Conservation (phyloP, 2,329 filamentous ascomycete genomes). For the Fusarium musae region DNA sequence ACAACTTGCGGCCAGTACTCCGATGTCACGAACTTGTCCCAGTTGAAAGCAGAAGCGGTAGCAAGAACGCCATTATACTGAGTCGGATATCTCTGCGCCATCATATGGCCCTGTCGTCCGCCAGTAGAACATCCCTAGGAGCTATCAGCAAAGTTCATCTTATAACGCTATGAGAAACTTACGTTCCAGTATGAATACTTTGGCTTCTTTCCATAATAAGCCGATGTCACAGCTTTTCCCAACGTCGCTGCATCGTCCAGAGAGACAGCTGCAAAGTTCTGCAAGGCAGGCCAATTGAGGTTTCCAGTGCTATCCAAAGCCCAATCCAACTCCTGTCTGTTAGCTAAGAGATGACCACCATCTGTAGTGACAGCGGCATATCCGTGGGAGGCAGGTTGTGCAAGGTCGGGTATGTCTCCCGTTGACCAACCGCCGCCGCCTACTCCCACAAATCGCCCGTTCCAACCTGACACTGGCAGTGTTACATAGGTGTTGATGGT, state of each 20-base stretch:
- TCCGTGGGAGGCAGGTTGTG: constrained; percentile 2
- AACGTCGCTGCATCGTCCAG: constrained; percentile 51
- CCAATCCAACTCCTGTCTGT: constrained; percentile 8
- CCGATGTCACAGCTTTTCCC: constrained; percentile 54
- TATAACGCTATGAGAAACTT: rapidly evolving
- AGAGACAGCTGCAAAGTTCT: constrained; percentile 43
- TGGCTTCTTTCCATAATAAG: constrained; percentile 52
- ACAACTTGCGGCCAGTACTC: constrained; percentile 41
- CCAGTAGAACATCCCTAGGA: constrained; percentile 60
- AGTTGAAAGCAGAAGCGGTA: constrained; percentile 56
- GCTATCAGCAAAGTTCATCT: not conserved
- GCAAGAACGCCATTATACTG: constrained; percentile 66
- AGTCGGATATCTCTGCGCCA: constrained; percentile 62
- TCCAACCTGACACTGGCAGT: constrained; percentile 28
- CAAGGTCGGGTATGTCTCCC: not conserved
- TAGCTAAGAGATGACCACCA: constrained; percentile 1
- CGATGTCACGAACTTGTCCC: constrained; percentile 40
- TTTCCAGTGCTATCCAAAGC: constrained; percentile 30
- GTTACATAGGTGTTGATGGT: constrained; percentile 16
- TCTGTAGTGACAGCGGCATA: constrained; percentile 24
- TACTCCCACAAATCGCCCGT: constrained; percentile 20
- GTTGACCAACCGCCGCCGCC: constrained; percentile 32
- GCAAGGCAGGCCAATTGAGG: constrained; percentile 40
- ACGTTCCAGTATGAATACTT: constrained; percentile 60
- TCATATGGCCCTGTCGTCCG: constrained; percentile 65